Base-by-base conservation (phyloP, 139 green algal species). In the Chlorella sorokiniana region DNA sequence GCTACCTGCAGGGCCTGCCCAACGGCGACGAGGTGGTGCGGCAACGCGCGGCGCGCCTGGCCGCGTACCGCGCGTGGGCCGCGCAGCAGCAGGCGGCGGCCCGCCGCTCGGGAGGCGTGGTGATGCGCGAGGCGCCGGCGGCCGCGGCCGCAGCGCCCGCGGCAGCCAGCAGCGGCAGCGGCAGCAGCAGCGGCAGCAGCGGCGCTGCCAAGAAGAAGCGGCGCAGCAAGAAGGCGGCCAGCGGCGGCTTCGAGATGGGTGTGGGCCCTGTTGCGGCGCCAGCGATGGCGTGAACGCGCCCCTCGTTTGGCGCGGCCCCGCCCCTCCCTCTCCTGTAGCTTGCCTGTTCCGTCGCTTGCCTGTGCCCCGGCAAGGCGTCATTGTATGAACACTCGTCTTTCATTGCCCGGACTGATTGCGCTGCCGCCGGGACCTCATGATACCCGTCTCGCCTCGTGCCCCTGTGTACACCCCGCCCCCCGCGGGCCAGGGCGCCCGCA, bases 1-100 rank as follows among this genome's bases (percentile, higher is more conserved):
- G 69, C 77, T 86, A 79, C 70, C 74, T 85, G 78, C 84, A 84
- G 69, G 80, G 74, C 56, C 56, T 80, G 74, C 74, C 74, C 74
- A 80, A 79, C 51, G 72, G 72, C 35, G 72, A 79, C 35, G 72
- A 51, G 1, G 72, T 79, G n/a, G 25, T 79, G 51, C 48, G 72
- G 23, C 16, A 18, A 1, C 70, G 70, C 44, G 70, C 29, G n/a
- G 38, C 42, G 52, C 52, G 37, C 22, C 35, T 25, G 23, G 48
- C 61, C 23, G 72, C 52, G 33, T 31, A 48, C 29, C 72, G 72
- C 52, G 37, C 72, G 6, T 79, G 72, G 72, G 35, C 37, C 33
- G 72, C 72, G 72, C 72, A 79, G 72, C 72, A 79, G 72, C 22
- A 25, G 51, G 51, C 72, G 23, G 23, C 37, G 51, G 72, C 51